Evolutionary conservation across 768 basidiomycete genomes (phyloP), one percentile per base, ranked within the genome.

Genomic region (Hypholoma sublateritium): DNA sequence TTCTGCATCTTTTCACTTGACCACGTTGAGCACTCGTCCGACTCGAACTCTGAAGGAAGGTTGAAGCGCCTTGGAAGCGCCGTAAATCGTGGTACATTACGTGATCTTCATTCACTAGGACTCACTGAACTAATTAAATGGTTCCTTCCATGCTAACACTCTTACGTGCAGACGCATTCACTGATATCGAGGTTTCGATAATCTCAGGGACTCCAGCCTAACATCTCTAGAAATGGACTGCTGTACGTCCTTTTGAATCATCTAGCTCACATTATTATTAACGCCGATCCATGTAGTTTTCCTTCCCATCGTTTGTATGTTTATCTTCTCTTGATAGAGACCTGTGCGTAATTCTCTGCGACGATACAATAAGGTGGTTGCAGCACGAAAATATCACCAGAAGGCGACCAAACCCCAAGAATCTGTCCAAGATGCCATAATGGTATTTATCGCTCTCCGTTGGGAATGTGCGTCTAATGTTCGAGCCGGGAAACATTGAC

Each of bases 391-490:
- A 62, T 85, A 59, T 79, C 78, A 54, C 77, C 82, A 12, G 78
- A 83, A 34, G 83, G 80, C 22, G 75, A 80, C 55, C 76, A 76
- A 50, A 78, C 74, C 12, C 68, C 80, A 17, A 77, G 86, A 53
- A 67, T 89, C 43, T 89, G 87, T 62, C 88, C 88, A 2, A 71
- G 80, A 55, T 89, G 87, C 61, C 73, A 86, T 66, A 88, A 89
- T 14, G 46, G 36, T 28, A 21, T 39, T n/a, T 17, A 36, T 16
- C 7, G 21, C 21, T 47, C 41, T 21, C 50, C 46, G 11, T 5
- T 13, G 34, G 2, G n/a, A 17, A 39, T 22, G 12, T 45, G 6
- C 39, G 47, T 3, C 37, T 6, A 35, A 57, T 9, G 28, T 6
- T 32, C 9, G n/a, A n/a, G n/a, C n/a, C n/a, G 28, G 28, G 28